A percentile compares a stretch with the other conserved stretches of the same genome.
These are phyloP conservation scores for Xylaria palmicola DNA, from an alignment of 495 filamentous ascomycete genomes.

Conservation along the genomic window DNA sequence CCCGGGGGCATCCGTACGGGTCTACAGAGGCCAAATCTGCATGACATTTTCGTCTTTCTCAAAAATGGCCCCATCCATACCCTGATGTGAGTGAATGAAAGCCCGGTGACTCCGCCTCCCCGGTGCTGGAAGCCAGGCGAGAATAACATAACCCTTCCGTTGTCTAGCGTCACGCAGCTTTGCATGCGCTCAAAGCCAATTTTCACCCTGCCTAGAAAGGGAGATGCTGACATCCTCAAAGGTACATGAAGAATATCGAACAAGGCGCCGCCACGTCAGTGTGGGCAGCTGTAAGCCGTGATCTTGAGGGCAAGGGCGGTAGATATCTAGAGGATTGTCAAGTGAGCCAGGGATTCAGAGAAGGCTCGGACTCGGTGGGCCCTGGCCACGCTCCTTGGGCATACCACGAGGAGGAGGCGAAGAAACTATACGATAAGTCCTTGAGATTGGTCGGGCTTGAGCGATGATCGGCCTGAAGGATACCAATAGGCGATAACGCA, in stretches of 20 bases:
- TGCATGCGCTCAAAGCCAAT: background rate
- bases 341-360: background rate
- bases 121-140: background rate
- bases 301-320: conserved; percentile 40
- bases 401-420: conserved; percentile 2
- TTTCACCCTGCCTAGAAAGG: conserved; percentile 2
- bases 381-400: conserved; percentile 3
- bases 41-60: conserved; percentile 12
- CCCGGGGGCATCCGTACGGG: conserved; percentile 15
- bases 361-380: background rate
- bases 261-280: conserved; percentile 52
- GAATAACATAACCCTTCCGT: background rate
- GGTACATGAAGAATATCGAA: conserved; percentile 34
- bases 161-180: background rate
- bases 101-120: too few species aligned
- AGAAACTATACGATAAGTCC: conserved; percentile 3
- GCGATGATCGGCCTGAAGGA: background rate
- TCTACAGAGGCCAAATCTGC: background rate
- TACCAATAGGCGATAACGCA: background rate
- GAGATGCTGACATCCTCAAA: conserved; percentile 20
- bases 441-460: background rate
- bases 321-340: conserved; percentile 41
- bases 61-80: conserved; percentile 19
- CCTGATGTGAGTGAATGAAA: conserved; percentile 30
- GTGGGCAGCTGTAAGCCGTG: conserved; percentile 40